phyloP scores from a whole-genome alignment of 2,329 filamentous ascomycete genomes.

The Chrysoporthe cubensis region DNA sequence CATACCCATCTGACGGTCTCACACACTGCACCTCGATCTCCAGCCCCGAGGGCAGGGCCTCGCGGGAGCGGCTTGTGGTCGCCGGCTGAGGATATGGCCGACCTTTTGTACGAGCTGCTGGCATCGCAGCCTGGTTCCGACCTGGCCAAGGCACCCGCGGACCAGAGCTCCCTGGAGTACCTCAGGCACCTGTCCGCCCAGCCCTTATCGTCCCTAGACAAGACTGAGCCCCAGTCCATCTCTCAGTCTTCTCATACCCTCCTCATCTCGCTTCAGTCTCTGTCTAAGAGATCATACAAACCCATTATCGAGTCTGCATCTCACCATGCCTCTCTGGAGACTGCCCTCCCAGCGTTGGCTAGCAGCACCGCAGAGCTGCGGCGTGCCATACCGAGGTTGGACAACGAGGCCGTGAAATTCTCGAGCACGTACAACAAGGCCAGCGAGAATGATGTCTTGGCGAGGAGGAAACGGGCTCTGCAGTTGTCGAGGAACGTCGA shows the following conservation, averaged over 20 bases:
- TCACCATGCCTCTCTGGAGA: conserved; percentile 73
- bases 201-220: conserved; percentile 71
- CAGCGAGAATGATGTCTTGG: conserved; percentile 70
- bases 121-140: conserved; percentile 39
- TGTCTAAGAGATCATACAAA: conserved; percentile 89
- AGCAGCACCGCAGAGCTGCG: conserved; percentile 69
- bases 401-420: conserved; percentile 78
- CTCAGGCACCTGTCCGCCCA: conserved; percentile 78
- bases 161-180: conserved; percentile 68
- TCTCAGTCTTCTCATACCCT: conserved; percentile 79
- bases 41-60: not conserved
- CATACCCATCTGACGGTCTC: not conserved
- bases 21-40: not conserved
- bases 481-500: conserved; percentile 86
- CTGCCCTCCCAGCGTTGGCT: conserved; percentile 72
- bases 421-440: conserved; percentile 81
- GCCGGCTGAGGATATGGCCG: conserved; percentile 56
- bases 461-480: conserved; percentile 76
- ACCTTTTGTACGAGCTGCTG: conserved; percentile 76
- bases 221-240: conserved; percentile 78
- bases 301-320: conserved; percentile 80
- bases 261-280: conserved; percentile 79
- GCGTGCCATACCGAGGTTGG: conserved; percentile 75
- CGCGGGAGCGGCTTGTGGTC: not conserved
- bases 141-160: conserved; percentile 39